A percentile compares a stretch with the other conserved stretches of the same genome.
phyloP scores from a whole-genome alignment of 306 rosid genomes.

The Acacia acuminata region DNA sequence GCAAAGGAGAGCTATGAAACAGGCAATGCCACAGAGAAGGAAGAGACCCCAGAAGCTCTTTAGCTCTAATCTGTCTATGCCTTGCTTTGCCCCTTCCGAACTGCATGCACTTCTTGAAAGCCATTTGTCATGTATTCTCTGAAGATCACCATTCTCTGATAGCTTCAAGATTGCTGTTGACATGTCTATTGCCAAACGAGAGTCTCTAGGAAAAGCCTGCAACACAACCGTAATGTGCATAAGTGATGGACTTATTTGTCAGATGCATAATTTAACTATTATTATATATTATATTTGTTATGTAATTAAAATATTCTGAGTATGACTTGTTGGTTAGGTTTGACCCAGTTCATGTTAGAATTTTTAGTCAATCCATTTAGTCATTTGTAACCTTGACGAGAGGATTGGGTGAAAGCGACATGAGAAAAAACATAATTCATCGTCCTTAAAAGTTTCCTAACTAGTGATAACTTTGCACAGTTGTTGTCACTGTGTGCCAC shows the following conservation, averaged over 20 bases:
- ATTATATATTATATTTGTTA: no score
- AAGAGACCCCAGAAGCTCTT: slow-evolving; percentile 75
- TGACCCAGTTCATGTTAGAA: no score
- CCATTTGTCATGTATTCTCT: slow-evolving; percentile 87
- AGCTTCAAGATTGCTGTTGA: slow-evolving; percentile 67
- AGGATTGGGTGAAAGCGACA: no score
- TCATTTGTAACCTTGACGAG: no score
- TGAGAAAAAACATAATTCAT: no score
- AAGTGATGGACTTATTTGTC: neutral
- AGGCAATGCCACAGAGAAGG: slow-evolving; percentile 56
- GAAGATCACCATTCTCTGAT: slow-evolving; percentile 71
- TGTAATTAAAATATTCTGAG: no score
- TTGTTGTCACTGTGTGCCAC: no score
- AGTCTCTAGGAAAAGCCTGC: slow-evolving; percentile 73
- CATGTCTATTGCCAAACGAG: slow-evolving; percentile 77
- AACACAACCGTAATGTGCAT: neutral
- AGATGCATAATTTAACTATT: no score
- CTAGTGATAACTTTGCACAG: no score
- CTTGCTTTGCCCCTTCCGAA: slow-evolving; percentile 55
- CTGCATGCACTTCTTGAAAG: slow-evolving; percentile 65
- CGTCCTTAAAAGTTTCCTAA: no score
- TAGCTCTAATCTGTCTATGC: slow-evolving; percentile 58
- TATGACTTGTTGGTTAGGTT: no score
- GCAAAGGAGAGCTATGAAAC: slow-evolving; percentile 57
- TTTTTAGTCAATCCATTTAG: no score